Evolutionary conservation across 208 protist species (phyloP).

Genomic region (Acanthamoeba divionensis): DNA sequence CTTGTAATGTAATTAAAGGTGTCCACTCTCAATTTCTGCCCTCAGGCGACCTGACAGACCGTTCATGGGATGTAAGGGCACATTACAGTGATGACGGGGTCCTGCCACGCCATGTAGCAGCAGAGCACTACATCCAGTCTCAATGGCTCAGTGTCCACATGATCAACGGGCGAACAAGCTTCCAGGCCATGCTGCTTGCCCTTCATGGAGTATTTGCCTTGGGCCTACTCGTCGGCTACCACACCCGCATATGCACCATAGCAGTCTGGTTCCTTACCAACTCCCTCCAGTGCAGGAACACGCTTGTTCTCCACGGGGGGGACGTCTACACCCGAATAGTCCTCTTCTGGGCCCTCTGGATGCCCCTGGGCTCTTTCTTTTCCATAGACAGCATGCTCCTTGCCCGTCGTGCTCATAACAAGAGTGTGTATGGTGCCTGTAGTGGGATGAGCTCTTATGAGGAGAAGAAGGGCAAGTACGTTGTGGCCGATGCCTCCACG

Average conservation of each 20-base stretch:
- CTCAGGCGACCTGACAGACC: conserved; percentile 37
- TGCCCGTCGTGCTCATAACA: not conserved
- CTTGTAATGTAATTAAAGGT: too few relatives aligned
- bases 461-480: not conserved
- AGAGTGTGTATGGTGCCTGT: not conserved
- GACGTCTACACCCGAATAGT: not conserved
- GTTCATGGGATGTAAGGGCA: not conserved
- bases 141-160: conserved; percentile 23
- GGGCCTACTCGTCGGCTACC: conserved; percentile 9
- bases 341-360: conserved; percentile 31
- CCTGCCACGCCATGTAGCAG: not conserved
- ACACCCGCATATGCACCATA: not conserved
- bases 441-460: not conserved
- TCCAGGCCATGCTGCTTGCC: not conserved
- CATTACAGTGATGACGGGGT: conserved; percentile 46
- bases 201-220: not conserved
- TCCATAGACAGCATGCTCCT: not conserved
- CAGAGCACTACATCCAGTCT: not conserved
- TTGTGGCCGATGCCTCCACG: not conserved
- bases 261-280: conserved; percentile 29
- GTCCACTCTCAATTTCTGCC: too few relatives aligned
- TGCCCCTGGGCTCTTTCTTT: conserved; percentile 17
- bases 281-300: conserved; percentile 38
- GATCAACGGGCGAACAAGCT: not conserved
- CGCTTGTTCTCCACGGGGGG: conserved; percentile 25